phyloP scores from a whole-genome alignment of 257 asterid genomes.

The Nemophila menziesii region DNA sequence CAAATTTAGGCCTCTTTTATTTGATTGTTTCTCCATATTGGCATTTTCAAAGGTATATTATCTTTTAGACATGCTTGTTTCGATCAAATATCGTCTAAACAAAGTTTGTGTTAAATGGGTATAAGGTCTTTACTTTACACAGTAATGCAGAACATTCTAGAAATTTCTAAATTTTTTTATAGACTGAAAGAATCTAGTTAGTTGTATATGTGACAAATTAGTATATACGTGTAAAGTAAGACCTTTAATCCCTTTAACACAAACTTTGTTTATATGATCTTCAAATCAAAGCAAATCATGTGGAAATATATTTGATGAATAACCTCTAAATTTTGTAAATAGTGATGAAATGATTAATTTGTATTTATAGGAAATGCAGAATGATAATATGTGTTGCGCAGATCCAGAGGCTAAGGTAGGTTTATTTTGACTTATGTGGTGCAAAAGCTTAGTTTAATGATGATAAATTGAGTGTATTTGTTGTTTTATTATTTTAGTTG shows the following conservation, averaged over 20 bases:
- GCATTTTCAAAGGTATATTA: slow-evolving; percentile 39
- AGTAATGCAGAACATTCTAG: neutral
- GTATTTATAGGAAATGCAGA: slow-evolving; percentile 28
- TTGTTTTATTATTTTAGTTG: slow-evolving; percentile 32
- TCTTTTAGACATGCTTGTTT: neutral
- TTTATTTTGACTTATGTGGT: neutral
- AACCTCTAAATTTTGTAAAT: too few relatives aligned
- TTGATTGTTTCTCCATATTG: slow-evolving; percentile 48
- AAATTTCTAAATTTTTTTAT: too few relatives aligned
- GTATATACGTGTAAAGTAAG: too few relatives aligned
- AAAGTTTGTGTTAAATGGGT: neutral
- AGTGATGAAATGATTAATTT: neutral
- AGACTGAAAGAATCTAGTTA: too few relatives aligned
- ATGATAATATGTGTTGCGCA: slow-evolving; percentile 54
- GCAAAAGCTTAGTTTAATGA: neutral
- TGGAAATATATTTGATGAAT: too few relatives aligned
- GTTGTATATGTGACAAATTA: too few relatives aligned
- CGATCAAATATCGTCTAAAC: neutral
- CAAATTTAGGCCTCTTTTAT: slow-evolving; percentile 72
- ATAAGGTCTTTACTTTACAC: neutral
- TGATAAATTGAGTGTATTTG: neutral
- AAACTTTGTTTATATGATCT: too few relatives aligned
- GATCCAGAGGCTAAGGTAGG: slow-evolving; percentile 68
- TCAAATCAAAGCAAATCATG: too few relatives aligned
- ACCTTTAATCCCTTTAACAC: too few relatives aligned